Evolutionary conservation across 2,329 filamentous ascomycete species (phyloP), one percentile per base, ranked within the genome.

Genomic region (Trichoderma asperellum): DNA sequence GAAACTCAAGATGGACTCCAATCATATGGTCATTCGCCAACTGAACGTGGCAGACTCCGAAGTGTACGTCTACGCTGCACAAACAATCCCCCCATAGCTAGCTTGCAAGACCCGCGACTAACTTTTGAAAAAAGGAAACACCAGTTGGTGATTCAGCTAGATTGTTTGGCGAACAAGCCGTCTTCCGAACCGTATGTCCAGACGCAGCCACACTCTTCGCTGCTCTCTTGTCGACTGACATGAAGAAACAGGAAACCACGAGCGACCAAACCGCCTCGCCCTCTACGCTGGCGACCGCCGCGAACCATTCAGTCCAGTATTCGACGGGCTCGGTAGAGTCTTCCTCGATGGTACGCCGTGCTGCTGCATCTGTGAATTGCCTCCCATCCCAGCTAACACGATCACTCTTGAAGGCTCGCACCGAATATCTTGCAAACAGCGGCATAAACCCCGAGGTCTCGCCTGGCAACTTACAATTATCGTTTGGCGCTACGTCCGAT

Each of bases 51-150:
- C 32, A 68, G 55, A 53, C 14, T 60, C 64, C 10, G 29, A 68
- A 68, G 64, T 52, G 64, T 68, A 59, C 55, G 64, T 68, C 14
- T n/a, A 16, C 49, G 34, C 56, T 43, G 47, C 40, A n/a, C 18
- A 43, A 43, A 5, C 14, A 27, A 16, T 16, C 5, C 4, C 4
- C 10, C 21, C 18, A 12, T n/a, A 11, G 11, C 32, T 40, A 12
- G 16, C 10, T 55, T 53, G 43, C 40, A 12, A 52, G 34, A 60
- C 10, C 32, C 21, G 43, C 24, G 55, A 60, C 64, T 68, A 40
- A 68, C 56, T 53, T 68, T 68, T 49, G 32, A 61, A 68, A 70
- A 71, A 71, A 73, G 71, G 71, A 59, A 69, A 10, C 40, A 55
- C 16, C 64, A 66, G 68, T 63, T 70, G 57, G 49, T 40, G n/a